phyloP scores from a whole-genome alignment of 2,329 filamentous ascomycete genomes.

The Phialophora expanda region DNA sequence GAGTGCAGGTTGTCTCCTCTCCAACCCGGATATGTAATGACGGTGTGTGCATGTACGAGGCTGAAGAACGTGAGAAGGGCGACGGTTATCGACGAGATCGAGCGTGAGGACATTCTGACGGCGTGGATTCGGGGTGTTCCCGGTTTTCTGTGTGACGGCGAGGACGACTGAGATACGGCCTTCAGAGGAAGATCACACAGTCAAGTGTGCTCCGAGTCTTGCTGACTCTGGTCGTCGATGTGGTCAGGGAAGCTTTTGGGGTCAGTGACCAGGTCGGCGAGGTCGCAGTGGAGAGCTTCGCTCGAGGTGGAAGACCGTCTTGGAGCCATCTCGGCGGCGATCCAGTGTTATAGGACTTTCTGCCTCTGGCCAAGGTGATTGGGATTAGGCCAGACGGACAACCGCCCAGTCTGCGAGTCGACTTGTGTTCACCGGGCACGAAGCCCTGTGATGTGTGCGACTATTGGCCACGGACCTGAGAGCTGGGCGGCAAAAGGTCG shows the following conservation, averaged over 20 bases:
- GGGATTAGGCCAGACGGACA: conserved; percentile 25
- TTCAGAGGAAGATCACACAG: conserved; percentile 26
- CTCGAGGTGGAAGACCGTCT: conserved; percentile 22
- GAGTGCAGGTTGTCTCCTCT: conserved; percentile 83
- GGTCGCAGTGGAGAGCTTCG: conserved; percentile 22
- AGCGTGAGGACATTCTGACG: conserved; percentile 30
- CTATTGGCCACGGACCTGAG: background rate
- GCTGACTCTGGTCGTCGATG: conserved; percentile 10
- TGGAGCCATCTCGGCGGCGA: conserved; percentile 15
- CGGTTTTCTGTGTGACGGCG: background rate
- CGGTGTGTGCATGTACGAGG: conserved; percentile 64
- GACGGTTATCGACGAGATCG: conserved; percentile 32
- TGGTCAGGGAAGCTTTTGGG: conserved; percentile 6
- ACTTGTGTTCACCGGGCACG: conserved; percentile 1
- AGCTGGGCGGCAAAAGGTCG: conserved; percentile 2
- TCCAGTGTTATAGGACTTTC: conserved; percentile 17
- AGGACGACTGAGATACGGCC: background rate
- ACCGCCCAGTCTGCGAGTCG: conserved; percentile 16
- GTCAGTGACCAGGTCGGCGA: conserved; percentile 22
- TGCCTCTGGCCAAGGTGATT: conserved; percentile 8
- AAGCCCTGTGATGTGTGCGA: background rate
- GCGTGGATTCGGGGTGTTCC: background rate
- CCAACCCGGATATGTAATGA: conserved; percentile 86
- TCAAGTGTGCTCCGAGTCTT: conserved; percentile 30
- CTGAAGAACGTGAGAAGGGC: conserved; percentile 46